A percentile compares a stretch with the other conserved stretches of the same genome.
Evolutionary conservation across 1,139 yeast genomes (phyloP).

Genomic region (Pichia sp.): DNA sequence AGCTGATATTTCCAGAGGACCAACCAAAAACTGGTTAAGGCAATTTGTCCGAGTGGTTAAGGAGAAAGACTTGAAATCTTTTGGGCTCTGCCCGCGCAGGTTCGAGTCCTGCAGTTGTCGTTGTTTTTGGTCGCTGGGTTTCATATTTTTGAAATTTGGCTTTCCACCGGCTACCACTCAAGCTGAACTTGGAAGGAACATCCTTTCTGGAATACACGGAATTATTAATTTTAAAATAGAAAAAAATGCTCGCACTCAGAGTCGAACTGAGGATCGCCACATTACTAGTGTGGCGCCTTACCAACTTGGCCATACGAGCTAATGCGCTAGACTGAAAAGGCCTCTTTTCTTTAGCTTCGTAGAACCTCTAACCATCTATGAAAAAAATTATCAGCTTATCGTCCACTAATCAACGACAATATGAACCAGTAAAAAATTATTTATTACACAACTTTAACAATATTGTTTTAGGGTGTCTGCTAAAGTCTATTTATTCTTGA

Average conservation of each 20-base stretch:
- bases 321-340: not conserved
- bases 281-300: slow-evolving; percentile 26
- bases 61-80: slow-evolving; percentile 41
- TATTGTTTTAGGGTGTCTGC: too few relatives aligned
- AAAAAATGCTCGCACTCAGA: slow-evolving; percentile 22
- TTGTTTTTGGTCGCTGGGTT: not conserved
- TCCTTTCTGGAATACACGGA: too few relatives aligned
- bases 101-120: slow-evolving; percentile 40
- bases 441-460: too few relatives aligned
- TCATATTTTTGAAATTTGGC: not conserved
- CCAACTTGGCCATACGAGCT: slow-evolving; percentile 26
- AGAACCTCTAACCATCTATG: not conserved
- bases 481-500: too few relatives aligned
- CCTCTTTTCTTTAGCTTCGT: not conserved
- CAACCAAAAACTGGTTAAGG: slow-evolving; percentile 2
- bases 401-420: too few relatives aligned
- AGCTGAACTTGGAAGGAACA: too few relatives aligned
- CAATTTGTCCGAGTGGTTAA: slow-evolving; percentile 38
- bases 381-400: too few relatives aligned
- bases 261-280: slow-evolving; percentile 26
- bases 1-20: too few relatives aligned
- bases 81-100: slow-evolving; percentile 41
- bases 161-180: too few relatives aligned
- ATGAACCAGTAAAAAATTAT: too few relatives aligned
- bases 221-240: not conserved